Base-by-base conservation (phyloP, 2,329 filamentous ascomycete genomes). In the Chaetomiaceae sp. region DNA sequence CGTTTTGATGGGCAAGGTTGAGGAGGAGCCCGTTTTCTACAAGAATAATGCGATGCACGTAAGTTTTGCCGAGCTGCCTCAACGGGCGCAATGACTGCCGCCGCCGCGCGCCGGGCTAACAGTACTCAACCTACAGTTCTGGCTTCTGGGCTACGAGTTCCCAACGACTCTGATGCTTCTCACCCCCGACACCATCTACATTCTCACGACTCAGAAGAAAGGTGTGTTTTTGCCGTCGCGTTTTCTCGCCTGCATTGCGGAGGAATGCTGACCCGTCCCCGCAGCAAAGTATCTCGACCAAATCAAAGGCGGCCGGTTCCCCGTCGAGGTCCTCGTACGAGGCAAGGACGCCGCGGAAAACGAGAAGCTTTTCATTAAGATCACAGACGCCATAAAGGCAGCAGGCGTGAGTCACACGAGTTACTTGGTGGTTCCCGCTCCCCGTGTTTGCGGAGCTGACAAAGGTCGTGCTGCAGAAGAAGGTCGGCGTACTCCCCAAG, bases 1-100 rank as follows among this genome's bases (percentile, higher is more conserved):
- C 59, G 79, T 96, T 50, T 77, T 94, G 64, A 93, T 96, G 79
- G 93, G 93, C 68, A 98, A 96, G 74, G 89, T 89, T 54, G 88
- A 93, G 19, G 42, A 50, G 61, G 78, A 80, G 34, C 84, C 84
- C 53, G 83, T 84, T 60, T 95, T 95, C 60, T 83, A 91, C 69
- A 98, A 98, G 75, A 95, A 90, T 62, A 95, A 95, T 67, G 89
- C 93, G 18, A 84, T 96, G 68, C 93, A 97, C 73, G 89, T 95
- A 75, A 64, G 84, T 73, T 45, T 27, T 26, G 9, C 11, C n/a
- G 4, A 15, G n/a, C n/a, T n/a, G n/a, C n/a, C n/a, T n/a, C n/a
- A n/a, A n/a, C n/a, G 7, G 35, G 38, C 22, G 27, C 30, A 37
- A 42, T 22, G 10, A 15, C n/a, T n/a, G 19, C 26, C 29, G 30